These are phyloP conservation scores for Lipomyces japonicus DNA, from an alignment of 805 yeast genomes.

Conservation along the genomic window DNA sequence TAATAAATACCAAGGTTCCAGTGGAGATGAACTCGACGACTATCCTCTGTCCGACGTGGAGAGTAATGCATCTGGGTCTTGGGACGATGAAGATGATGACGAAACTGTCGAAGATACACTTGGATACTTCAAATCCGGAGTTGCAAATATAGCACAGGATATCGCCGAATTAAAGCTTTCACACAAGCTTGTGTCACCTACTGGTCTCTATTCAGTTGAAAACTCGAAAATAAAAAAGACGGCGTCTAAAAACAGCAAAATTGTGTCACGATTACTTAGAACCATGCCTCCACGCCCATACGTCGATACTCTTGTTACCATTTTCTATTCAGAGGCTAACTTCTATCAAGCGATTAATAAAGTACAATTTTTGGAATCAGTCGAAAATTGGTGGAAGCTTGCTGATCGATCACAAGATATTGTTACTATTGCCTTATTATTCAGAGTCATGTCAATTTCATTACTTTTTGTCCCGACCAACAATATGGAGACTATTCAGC, in stretches of 20 bases:
- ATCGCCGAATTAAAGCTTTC: constrained; percentile 26
- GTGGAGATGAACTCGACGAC: neutral
- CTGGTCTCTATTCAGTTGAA: constrained; percentile 4
- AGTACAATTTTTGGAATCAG: constrained; percentile 14
- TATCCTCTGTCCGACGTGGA: neutral
- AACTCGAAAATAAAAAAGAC: constrained; percentile 1
- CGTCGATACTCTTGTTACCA: constrained; percentile 19
- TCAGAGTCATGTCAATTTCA: constrained; percentile 27
- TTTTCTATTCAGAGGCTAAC: constrained; percentile 22
- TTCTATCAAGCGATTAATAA: constrained; percentile 20
- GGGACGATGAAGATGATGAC: constrained; percentile 19
- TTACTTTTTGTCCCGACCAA: constrained; percentile 24
- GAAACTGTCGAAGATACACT: constrained; percentile 17
- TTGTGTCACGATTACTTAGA: constrained; percentile 15
- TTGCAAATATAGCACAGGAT: constrained; percentile 25
- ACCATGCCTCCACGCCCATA: constrained; percentile 28
- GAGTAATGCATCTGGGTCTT: neutral
- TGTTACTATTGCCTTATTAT: constrained; percentile 8
- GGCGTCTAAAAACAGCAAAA: constrained; percentile 16
- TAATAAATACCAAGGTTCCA: too few species aligned
- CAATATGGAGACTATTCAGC: constrained; percentile 18
- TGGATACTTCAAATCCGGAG: constrained; percentile 24
- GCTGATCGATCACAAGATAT: constrained; percentile 8
- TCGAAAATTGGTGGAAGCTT: constrained; percentile 19
- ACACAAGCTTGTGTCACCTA: constrained; percentile 15